Evolutionary conservation across 2,329 filamentous ascomycete genomes (phyloP).

Genomic region (Lecanicillium sp.): DNA sequence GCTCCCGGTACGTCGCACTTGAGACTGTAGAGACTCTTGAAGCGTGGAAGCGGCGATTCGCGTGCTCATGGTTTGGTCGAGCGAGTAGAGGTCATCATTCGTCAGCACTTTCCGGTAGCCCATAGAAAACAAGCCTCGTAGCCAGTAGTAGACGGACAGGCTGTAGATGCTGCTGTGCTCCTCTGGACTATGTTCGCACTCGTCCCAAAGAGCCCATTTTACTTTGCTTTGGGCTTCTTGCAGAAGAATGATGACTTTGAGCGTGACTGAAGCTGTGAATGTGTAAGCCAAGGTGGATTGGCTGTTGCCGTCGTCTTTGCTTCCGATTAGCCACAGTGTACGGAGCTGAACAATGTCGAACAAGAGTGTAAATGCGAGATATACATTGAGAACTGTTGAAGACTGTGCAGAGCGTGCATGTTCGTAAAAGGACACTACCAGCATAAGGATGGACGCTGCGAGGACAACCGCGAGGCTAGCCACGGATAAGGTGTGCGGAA

Average conservation of each 20-base stretch:
- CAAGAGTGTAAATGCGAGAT: conserved; percentile 30
- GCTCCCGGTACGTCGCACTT: not conserved
- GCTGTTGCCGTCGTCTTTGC: conserved; percentile 9
- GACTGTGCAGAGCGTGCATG: conserved; percentile 20
- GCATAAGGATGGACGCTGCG: conserved; percentile 13
- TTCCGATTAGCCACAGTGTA: conserved; percentile 26
- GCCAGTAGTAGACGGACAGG: conserved; percentile 26
- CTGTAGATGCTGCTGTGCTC: conserved; percentile 24
- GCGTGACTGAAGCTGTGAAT: conserved; percentile 19
- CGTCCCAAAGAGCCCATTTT: conserved; percentile 24
- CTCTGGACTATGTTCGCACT: conserved; percentile 27
- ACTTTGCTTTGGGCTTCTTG: conserved; percentile 28
- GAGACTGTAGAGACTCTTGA: conserved; percentile 3
- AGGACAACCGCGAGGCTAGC: not conserved
- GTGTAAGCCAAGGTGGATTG: conserved; percentile 18
- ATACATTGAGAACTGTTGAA: conserved; percentile 30
- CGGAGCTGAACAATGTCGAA: conserved; percentile 31
- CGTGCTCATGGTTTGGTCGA: conserved; percentile 18
- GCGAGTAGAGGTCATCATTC: conserved; percentile 25
- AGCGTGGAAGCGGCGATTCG: conserved; percentile 8
- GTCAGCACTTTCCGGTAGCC: conserved; percentile 27
- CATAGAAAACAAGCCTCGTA: conserved; percentile 24
- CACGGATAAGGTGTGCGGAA: not conserved
- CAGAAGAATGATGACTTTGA: conserved; percentile 26
- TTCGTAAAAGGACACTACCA: conserved; percentile 22